Percentiles rank a stretch among this genome's conserved stretches.
Evolutionary conservation across 1,284 basidiomycete species (phyloP).

Genomic region (Ganoderma leucocontextum): DNA sequence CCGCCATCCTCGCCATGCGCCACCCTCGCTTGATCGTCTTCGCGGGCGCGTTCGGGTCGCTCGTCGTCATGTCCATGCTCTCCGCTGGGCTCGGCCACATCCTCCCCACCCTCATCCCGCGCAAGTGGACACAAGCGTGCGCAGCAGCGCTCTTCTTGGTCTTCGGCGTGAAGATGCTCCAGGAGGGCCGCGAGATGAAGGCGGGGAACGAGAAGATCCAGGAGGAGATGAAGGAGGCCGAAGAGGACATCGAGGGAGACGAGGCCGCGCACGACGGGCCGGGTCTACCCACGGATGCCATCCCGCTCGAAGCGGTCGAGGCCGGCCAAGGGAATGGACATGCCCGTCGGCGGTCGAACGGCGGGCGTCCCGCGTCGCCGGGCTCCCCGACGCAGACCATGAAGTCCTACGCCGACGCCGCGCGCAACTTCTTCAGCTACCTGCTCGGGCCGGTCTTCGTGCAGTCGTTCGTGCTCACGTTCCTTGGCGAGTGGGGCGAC

Average conservation of each 20-base stretch:
- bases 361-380: conserved; percentile 24
- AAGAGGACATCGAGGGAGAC: conserved; percentile 87
- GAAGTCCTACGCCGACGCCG: conserved; percentile 64
- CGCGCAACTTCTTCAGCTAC: conserved; percentile 84
- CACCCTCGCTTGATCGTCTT: conserved; percentile 91
- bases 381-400: conserved; percentile 32
- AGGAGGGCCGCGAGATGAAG: conserved; percentile 83
- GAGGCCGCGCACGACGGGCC: conserved; percentile 59
- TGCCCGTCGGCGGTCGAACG: conserved; percentile 25
- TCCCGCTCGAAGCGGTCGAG: conserved; percentile 69
- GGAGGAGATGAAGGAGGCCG: conserved; percentile 93
- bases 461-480: conserved; percentile 94
- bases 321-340: conserved; percentile 44
- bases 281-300: conserved; percentile 46
- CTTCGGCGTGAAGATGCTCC: conserved; percentile 87
- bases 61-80: conserved; percentile 93
- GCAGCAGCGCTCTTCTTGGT: conserved; percentile 87
- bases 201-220: conserved; percentile 81
- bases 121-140: conserved; percentile 79
- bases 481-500: conserved; percentile 99
- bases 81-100: conserved; percentile 90
- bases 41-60: conserved; percentile 86
- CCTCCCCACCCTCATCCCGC: conserved; percentile 84
- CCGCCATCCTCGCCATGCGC: conserved; percentile 96
- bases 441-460: conserved; percentile 94